Evolutionary conservation across 352 stramenopile species (phyloP).

Genomic region (Globisporangium cylindrosporum): DNA sequence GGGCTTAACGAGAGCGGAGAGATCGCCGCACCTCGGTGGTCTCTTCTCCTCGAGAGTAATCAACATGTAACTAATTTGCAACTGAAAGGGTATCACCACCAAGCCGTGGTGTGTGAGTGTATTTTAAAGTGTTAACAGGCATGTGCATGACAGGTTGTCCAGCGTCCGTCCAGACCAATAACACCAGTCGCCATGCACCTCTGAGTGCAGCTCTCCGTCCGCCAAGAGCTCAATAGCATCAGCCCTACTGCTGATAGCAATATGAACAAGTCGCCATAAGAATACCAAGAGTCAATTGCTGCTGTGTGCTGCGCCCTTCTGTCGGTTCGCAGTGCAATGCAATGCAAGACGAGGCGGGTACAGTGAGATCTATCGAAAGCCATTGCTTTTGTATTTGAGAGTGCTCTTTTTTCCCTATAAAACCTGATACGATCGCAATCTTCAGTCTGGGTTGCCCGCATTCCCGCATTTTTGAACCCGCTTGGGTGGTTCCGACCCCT

Average conservation of each 20-base stretch:
- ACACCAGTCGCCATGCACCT: background rate
- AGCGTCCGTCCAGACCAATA: background rate
- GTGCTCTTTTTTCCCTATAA: background rate
- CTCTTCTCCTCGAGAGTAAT: constrained; percentile 28
- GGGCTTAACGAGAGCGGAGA: constrained; percentile 21
- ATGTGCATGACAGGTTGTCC: background rate
- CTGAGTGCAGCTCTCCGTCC: background rate
- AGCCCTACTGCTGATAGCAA: background rate
- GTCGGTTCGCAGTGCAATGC: background rate
- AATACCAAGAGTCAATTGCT: too few relatives aligned
- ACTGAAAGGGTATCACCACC: background rate
- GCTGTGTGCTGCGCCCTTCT: background rate
- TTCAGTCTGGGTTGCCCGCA: background rate
- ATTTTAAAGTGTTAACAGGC: background rate
- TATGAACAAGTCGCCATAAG: too few relatives aligned
- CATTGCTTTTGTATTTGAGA: background rate
- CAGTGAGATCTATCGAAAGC: background rate
- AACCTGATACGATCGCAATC: constrained; percentile 1
- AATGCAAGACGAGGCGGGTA: background rate
- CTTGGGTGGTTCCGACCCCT: background rate
- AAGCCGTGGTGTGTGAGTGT: background rate
- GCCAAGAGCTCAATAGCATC: background rate
- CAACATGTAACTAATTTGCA: constrained; percentile 58
- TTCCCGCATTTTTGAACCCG: background rate
- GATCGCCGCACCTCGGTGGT: constrained; percentile 16